Evolutionary conservation across 176 grass and related monocot species (phyloP), one percentile per base, ranked within the genome.

Genomic region (Miscanthus lutarioriparius): DNA sequence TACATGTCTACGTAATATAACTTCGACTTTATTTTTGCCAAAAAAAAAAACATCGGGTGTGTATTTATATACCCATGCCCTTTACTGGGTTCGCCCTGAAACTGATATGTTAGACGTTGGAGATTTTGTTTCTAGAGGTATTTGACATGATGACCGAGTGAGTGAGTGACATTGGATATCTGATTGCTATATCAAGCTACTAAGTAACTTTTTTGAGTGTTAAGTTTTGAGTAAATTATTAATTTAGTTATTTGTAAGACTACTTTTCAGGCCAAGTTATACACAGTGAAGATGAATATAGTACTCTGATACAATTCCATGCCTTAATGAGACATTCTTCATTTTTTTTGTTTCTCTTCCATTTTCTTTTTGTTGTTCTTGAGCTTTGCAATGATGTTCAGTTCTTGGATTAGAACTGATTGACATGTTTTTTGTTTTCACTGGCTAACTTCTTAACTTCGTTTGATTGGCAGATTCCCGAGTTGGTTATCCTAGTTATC

Each of bases 401-500:
- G 39, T 73, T 36, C 27, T 33, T 62, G 8, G 26, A 49, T 37
- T 48, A 71, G 14, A 71, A 82, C 79, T 62, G 41, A 19, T 44
- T 26, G 64, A 6, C 64, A 74, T 82, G 12, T 20, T 32, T 90
- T 79, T 70, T 85, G 65, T 82, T 82, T 5, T 13, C 58, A n/a
- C 74, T 63, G 17, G 58, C 38, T 73, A 84, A 80, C 43, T 67
- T 77, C 43, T 40, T 73, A 86, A 77, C 41, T 82, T 73, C 51
- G 65, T 67, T 77, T 56, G 10, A 37, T 84, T 44, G 36, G 37
- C 85, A 97, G 94, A 91, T 86, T 38, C 68, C 14, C 58, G 27
- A 35, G 30, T 33, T 70, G 51, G 9, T 91, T 80, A 84, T 86
- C 53, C 81, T 74, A 68, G 58, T 30, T 88, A 91, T 88, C 27